A percentile compares a stretch with the other conserved stretches of the same genome.
Evolutionary conservation across 345 rosid genomes (phyloP).

Genomic region (Streptanthus diversifolius): DNA sequence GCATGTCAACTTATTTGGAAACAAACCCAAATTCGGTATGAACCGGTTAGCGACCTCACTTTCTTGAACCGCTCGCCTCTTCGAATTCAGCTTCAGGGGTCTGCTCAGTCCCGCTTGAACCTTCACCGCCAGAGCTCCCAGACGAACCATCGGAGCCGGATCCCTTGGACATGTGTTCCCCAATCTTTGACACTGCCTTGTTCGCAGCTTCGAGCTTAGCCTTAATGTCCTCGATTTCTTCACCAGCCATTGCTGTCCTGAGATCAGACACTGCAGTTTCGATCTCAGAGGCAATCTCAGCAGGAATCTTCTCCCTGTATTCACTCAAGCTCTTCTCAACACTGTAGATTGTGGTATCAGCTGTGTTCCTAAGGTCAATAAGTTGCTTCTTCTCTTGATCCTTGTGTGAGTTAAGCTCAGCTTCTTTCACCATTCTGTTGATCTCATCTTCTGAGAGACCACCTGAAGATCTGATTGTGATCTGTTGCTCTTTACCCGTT

Average conservation of each 20-base stretch:
- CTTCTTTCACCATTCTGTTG: slow-evolving; percentile 53
- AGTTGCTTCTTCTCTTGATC: slow-evolving; percentile 46
- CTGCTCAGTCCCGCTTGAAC: slow-evolving; percentile 40
- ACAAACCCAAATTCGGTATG: slow-evolving; percentile 2
- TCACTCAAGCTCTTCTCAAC: slow-evolving; percentile 49
- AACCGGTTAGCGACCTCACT: slow-evolving; percentile 22
- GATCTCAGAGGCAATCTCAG: slow-evolving; percentile 43
- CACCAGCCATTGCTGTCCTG: slow-evolving; percentile 43
- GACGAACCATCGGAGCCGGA: slow-evolving; percentile 29
- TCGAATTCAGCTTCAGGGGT: slow-evolving; percentile 57
- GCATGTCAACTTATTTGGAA: slow-evolving; percentile 26
- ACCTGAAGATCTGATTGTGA: slow-evolving; percentile 47
- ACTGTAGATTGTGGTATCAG: slow-evolving; percentile 46
- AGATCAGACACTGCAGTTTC: slow-evolving; percentile 45
- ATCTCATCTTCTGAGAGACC: slow-evolving; percentile 46
- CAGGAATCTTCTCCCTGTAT: slow-evolving; percentile 46
- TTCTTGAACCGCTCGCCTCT: slow-evolving; percentile 43
- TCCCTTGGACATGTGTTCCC: slow-evolving; percentile 50
- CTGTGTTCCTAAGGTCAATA: slow-evolving; percentile 42
- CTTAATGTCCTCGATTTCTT: slow-evolving; percentile 46
- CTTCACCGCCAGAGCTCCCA: slow-evolving; percentile 29
- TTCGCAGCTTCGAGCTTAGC: slow-evolving; percentile 52
- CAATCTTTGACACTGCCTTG: slow-evolving; percentile 57
- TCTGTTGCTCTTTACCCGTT: slow-evolving; percentile 43
- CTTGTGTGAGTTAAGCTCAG: slow-evolving; percentile 43